Conservation (phyloP, 2,329 filamentous ascomycete species). For the Paracamarosporium sp. region DNA sequence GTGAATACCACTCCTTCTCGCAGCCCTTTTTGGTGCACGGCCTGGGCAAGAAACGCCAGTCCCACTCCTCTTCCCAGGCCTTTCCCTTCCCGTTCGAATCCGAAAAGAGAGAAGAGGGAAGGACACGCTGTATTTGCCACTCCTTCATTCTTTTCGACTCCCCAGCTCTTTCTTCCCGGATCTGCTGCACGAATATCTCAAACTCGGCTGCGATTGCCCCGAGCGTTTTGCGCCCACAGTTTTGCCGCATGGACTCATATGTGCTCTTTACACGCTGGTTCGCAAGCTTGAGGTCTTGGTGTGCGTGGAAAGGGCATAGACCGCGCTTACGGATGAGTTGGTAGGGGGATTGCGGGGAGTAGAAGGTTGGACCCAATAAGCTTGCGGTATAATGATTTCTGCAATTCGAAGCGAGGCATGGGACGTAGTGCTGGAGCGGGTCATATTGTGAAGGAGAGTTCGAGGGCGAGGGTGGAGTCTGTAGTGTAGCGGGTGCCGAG, state of each 20-base stretch:
- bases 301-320: slow-evolving; percentile 35
- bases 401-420: slow-evolving; percentile 35
- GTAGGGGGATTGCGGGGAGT: slow-evolving; percentile 35
- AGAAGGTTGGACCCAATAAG: slow-evolving; percentile 34
- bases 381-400: slow-evolving; percentile 30
- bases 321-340: slow-evolving; percentile 31
- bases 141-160: slow-evolving; percentile 17
- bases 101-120: slow-evolving; percentile 11
- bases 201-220: slow-evolving; percentile 35
- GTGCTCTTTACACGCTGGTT: slow-evolving; percentile 31
- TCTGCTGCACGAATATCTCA: slow-evolving; percentile 25
- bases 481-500: slow-evolving; percentile 22
- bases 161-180: slow-evolving; percentile 21
- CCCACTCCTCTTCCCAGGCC: slow-evolving; percentile 16
- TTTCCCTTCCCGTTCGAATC: not conserved
- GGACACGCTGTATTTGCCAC: slow-evolving; percentile 19
- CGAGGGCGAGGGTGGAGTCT: slow-evolving; percentile 9
- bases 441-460: slow-evolving; percentile 31
- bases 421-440: slow-evolving; percentile 37
- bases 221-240: slow-evolving; percentile 41
- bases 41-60: slow-evolving; percentile 36
- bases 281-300: slow-evolving; percentile 32
- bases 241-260: slow-evolving; percentile 38
- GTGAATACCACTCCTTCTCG: slow-evolving; percentile 25
- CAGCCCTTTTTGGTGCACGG: slow-evolving; percentile 33